Evolutionary conservation across 2,329 filamentous ascomycete genomes (phyloP).

Genomic region (Alternaria arborescens): DNA sequence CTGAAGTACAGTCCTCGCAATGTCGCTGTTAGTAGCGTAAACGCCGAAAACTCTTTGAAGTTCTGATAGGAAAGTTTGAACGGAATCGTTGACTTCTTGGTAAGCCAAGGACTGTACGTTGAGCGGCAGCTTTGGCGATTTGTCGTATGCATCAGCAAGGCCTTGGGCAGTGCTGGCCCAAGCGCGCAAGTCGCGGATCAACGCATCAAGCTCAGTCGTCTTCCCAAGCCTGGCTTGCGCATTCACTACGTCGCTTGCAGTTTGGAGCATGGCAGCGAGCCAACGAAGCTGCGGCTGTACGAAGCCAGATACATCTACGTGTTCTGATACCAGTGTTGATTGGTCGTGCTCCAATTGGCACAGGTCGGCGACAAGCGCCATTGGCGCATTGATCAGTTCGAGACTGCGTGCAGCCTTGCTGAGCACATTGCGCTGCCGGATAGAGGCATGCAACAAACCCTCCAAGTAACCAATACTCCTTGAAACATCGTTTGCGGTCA

Average conservation of each 20-base stretch:
- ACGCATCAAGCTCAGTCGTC: constrained; percentile 37
- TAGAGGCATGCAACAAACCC: constrained; percentile 74
- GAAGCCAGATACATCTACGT: constrained; percentile 17
- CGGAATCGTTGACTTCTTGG: constrained; percentile 19
- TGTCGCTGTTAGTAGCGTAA: constrained; percentile 34
- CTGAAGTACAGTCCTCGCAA: constrained; percentile 54
- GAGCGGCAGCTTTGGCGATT: constrained; percentile 36
- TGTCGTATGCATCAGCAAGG: constrained; percentile 27
- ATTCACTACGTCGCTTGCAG: constrained; percentile 68
- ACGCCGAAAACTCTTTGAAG: constrained; percentile 26
- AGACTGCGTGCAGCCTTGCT: constrained; percentile 43
- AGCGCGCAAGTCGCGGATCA: constrained; percentile 37
- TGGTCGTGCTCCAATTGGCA: constrained; percentile 24
- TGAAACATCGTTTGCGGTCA: constrained; percentile 80
- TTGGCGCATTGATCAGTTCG: constrained; percentile 49
- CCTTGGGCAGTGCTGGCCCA: constrained; percentile 31
- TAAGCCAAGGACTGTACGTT: constrained; percentile 37
- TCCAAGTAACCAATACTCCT: constrained; percentile 88
- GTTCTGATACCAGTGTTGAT: constrained; percentile 27
- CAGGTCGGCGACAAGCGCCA: constrained; percentile 46
- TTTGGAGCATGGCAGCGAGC: constrained; percentile 73
- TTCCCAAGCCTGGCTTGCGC: constrained; percentile 73
- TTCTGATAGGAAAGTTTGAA: constrained; percentile 22
- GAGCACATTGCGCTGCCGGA: constrained; percentile 65
- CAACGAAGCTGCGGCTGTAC: constrained; percentile 58